Evolutionary conservation across 768 basidiomycete genomes (phyloP).

Genomic region (Pleurotus platypus): DNA sequence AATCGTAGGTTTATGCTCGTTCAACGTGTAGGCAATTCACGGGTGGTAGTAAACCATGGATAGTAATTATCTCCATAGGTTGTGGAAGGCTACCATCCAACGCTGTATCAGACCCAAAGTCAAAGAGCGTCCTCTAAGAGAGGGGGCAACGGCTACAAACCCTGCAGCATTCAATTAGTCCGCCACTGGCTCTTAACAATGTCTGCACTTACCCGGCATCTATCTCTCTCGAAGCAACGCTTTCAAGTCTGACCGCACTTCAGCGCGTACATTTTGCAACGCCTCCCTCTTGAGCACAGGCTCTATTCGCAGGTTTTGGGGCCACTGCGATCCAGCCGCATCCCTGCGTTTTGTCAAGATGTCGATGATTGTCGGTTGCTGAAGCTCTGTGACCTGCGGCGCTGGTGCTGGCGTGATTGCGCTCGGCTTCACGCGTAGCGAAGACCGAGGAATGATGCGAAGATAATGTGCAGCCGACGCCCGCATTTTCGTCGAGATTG

Average conservation of each 20-base stretch:
- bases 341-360: slow-evolving; percentile 30
- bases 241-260: slow-evolving; percentile 33
- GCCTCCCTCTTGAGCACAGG: slow-evolving; percentile 36
- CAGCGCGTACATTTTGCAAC: slow-evolving; percentile 33
- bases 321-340: slow-evolving; percentile 33
- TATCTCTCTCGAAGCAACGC: slow-evolving; percentile 40
- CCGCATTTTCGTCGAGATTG: slow-evolving; percentile 24
- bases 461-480: slow-evolving; percentile 30
- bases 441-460: slow-evolving; percentile 31
- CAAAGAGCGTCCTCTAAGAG: no score
- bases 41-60: no score
- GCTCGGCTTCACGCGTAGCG: slow-evolving; percentile 23
- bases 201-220: neutral
- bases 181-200: no score
- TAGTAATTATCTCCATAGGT: no score
- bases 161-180: no score
- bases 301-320: slow-evolving; percentile 43
- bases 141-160: no score
- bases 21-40: no score
- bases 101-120: no score
- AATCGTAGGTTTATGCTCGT: no score
- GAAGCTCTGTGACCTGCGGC: slow-evolving; percentile 30
- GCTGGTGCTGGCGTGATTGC: slow-evolving; percentile 29
- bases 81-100: no score
- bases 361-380: slow-evolving; percentile 28